Conservation (phyloP, 768 basidiomycete genomes). For the Collybia sordida region DNA sequence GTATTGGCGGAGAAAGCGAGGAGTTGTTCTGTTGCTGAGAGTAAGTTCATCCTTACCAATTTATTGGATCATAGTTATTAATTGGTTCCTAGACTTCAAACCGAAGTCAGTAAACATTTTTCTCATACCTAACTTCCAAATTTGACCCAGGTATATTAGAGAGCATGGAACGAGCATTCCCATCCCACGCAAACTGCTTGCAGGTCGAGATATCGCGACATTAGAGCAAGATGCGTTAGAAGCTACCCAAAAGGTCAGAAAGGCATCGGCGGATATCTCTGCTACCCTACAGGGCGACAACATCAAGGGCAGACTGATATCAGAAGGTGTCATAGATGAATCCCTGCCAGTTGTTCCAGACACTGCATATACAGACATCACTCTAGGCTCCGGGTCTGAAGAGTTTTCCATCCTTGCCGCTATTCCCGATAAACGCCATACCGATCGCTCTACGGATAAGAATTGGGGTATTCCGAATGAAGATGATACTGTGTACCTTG, state of each 20-base stretch:
- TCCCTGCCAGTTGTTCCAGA: too few species aligned
- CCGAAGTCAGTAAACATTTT: conserved; percentile 24
- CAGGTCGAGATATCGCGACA: conserved; percentile 28
- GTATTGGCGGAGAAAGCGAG: conserved; percentile 27
- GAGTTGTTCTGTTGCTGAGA: conserved; percentile 30
- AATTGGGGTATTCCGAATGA: too few species aligned
- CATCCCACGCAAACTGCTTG: conserved; percentile 24
- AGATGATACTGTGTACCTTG: too few species aligned
- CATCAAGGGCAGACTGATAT: too few species aligned
- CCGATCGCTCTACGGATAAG: too few species aligned
- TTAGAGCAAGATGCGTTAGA: conserved; percentile 19
- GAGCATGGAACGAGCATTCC: conserved; percentile 16
- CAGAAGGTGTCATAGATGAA: too few species aligned
- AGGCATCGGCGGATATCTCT: too few species aligned
- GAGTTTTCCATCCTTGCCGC: too few species aligned
- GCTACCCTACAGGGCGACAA: too few species aligned
- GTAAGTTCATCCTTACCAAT: conserved; percentile 16
- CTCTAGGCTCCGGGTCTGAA: neutral
- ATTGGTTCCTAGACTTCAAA: neutral
- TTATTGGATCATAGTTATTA: neutral
- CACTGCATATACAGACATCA: conserved; percentile 4
- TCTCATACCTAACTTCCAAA: neutral
- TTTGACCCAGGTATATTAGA: conserved; percentile 7
- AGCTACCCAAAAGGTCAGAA: neutral
- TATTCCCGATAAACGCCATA: too few species aligned